These are phyloP conservation scores for Geranomyces michiganensis DNA, from an alignment of 192 early-diverging fungal species.

Conservation along the genomic window DNA sequence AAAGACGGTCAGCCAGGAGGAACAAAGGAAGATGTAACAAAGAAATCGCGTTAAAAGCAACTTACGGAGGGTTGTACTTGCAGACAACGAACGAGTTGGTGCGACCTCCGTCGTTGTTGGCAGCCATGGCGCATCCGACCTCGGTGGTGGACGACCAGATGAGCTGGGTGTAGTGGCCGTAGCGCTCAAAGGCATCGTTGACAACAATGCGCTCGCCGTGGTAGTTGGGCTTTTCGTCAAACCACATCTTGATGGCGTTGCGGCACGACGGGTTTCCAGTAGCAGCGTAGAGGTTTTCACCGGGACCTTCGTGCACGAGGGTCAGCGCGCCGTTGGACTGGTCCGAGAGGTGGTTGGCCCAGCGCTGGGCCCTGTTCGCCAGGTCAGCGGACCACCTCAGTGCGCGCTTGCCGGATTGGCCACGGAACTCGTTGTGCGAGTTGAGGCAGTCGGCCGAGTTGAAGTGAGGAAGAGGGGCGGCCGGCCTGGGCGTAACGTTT, in stretches of 20 bases:
- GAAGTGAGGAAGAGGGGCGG: too few relatives aligned
- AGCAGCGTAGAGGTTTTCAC: constrained; percentile 21
- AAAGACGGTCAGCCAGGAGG: neutral
- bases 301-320: constrained; percentile 3
- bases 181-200: neutral
- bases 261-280: neutral
- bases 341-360: constrained; percentile 15
- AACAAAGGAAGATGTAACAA: neutral
- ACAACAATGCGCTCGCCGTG: constrained; percentile 12
- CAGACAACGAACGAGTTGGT: constrained; percentile 20
- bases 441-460: constrained; percentile 13
- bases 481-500: neutral
- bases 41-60: neutral
- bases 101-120: neutral
- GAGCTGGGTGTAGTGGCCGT: constrained; percentile 29
- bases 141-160: constrained; percentile 26
- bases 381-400: constrained; percentile 5
- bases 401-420: constrained; percentile 9
- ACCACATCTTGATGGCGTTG: constrained; percentile 14
- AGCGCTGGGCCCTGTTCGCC: neutral
- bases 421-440: constrained; percentile 27
- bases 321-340: neutral
- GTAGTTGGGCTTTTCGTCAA: constrained; percentile 4
- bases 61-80: constrained; percentile 24
- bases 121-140: constrained; percentile 13